Evolutionary conservation across 2,329 filamentous ascomycete species (phyloP).

Genomic region (Graphilbum ipis-grandicollis): DNA sequence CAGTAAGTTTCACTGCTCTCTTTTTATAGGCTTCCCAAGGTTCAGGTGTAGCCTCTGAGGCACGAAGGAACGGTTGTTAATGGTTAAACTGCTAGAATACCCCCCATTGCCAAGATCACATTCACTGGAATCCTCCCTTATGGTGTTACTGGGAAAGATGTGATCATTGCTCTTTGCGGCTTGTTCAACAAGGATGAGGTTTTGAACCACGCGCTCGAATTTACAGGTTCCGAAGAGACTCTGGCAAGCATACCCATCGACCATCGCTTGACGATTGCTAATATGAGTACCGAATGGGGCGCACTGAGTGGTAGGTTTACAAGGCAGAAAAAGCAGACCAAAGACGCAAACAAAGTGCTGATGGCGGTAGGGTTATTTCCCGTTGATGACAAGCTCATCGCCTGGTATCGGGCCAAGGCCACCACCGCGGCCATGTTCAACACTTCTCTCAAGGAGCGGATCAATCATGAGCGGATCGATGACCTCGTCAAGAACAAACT

Average conservation of each 20-base stretch:
- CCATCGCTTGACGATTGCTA: slow-evolving; percentile 50
- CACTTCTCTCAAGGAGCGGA: slow-evolving; percentile 31
- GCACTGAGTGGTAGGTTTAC: slow-evolving; percentile 43
- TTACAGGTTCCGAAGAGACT: slow-evolving; percentile 64
- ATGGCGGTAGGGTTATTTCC: slow-evolving; percentile 45
- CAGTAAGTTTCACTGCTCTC: slow-evolving; percentile 24
- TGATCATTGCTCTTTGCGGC: slow-evolving; percentile 77
- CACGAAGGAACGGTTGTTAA: too few relatives aligned
- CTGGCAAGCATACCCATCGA: slow-evolving; percentile 50
- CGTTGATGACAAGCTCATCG: slow-evolving; percentile 52
- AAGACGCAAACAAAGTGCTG: slow-evolving; percentile 10
- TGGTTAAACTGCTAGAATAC: too few relatives aligned
- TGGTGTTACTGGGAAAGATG: slow-evolving; percentile 84
- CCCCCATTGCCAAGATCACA: slow-evolving; percentile 40
- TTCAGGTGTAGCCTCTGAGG: too few relatives aligned
- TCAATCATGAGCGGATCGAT: slow-evolving; percentile 59
- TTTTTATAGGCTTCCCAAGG: too few relatives aligned
- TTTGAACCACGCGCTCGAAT: slow-evolving; percentile 81
- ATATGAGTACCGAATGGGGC: slow-evolving; percentile 68
- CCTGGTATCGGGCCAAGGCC: slow-evolving; percentile 64
- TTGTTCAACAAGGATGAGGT: slow-evolving; percentile 79
- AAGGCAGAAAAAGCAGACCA: not conserved
- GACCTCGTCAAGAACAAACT: slow-evolving; percentile 50
- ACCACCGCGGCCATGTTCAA: slow-evolving; percentile 46
- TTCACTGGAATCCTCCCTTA: slow-evolving; percentile 57